Conservation (phyloP, 164 flowering plant species). For the Echeveria elegans region DNA sequence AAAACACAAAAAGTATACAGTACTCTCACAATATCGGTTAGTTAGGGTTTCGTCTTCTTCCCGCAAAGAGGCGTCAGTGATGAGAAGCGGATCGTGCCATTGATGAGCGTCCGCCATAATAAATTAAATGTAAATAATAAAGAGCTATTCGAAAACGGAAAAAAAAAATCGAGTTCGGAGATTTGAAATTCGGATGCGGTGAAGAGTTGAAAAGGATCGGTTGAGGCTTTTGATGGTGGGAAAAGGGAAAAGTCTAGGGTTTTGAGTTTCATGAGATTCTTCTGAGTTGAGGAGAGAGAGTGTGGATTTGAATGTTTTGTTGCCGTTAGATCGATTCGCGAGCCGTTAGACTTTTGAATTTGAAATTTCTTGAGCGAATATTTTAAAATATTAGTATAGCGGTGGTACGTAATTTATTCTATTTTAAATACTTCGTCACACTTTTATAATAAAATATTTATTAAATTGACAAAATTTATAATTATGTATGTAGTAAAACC, state of each 20-base stretch:
- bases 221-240: neutral
- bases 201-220: neutral
- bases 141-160: no score
- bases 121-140: constrained; percentile 7
- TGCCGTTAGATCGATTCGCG: constrained; percentile 11
- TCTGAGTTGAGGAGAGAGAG: no score
- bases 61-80: constrained; percentile 48
- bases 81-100: constrained; percentile 66
- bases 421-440: no score
- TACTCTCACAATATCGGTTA: constrained; percentile 10
- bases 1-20: no score
- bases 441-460: no score
- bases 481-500: no score
- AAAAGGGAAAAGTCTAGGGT: neutral
- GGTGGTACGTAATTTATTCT: no score
- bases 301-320: no score
- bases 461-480: no score
- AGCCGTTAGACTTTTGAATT: constrained; percentile 26
- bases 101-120: constrained; percentile 26
- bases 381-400: no score
- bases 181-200: neutral
- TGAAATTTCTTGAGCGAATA: constrained; percentile 9
- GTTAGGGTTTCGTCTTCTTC: constrained; percentile 17
- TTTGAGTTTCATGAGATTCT: neutral
- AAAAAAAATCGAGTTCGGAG: neutral